Evolutionary conservation across 768 basidiomycete genomes (phyloP).

Genomic region (Lactarius quietus): DNA sequence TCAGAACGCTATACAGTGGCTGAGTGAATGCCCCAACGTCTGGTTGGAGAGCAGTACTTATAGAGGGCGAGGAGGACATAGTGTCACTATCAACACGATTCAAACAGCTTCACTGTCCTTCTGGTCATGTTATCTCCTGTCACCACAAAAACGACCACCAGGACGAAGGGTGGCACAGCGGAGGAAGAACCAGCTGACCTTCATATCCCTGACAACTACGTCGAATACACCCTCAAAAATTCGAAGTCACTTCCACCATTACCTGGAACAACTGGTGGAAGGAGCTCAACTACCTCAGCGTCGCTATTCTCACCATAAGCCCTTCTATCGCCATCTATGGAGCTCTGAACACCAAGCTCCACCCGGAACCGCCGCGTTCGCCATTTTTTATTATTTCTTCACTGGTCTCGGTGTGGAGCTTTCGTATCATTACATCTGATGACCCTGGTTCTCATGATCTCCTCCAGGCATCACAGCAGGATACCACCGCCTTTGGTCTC

Average conservation of each 20-base stretch:
- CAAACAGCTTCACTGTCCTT: not conserved
- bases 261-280: conserved; percentile 42
- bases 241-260: conserved; percentile 49
- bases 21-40: not conserved
- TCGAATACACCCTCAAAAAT: conserved; percentile 48
- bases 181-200: conserved; percentile 33
- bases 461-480: conserved; percentile 75
- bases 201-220: conserved; percentile 56
- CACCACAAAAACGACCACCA: not conserved
- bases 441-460: not conserved
- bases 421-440: conserved; percentile 27
- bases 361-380: conserved; percentile 65
- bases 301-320: conserved; percentile 65
- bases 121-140: not conserved
- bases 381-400: conserved; percentile 64
- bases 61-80: not conserved
- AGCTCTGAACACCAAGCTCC: conserved; percentile 55
- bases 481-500: conserved; percentile 96
- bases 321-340: conserved; percentile 75
- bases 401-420: conserved; percentile 70
- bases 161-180: not conserved
- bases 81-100: too few relatives aligned
- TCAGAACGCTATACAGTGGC: not conserved
- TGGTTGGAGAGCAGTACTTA: not conserved
- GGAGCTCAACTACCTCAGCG: conserved; percentile 75